Evolutionary conservation across 306 rosid genomes (phyloP).

Genomic region (Castanea crenata): DNA sequence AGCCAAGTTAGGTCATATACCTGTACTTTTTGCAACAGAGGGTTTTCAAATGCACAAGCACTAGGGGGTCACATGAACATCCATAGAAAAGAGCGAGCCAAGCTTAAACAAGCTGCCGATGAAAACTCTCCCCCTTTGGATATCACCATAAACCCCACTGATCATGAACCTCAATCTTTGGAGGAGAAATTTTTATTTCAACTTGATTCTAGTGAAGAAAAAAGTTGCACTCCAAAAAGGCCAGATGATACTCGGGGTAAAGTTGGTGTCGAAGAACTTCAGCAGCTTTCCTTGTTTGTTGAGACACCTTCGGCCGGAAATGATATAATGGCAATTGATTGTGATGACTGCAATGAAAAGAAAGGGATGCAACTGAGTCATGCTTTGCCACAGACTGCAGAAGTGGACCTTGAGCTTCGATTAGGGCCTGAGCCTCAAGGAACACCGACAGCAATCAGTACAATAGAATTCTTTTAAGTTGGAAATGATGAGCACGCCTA

Average conservation of each 20-base stretch:
- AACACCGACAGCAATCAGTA: constrained; percentile 28
- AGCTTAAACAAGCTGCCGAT: constrained; percentile 53
- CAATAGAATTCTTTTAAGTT: constrained; percentile 42
- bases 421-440: constrained; percentile 40
- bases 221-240: background rate
- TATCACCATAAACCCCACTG: constrained; percentile 8
- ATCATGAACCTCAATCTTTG: constrained; percentile 16
- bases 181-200: constrained; percentile 26
- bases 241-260: constrained; percentile 14
- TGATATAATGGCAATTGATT: background rate
- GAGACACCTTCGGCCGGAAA: constrained; percentile 1
- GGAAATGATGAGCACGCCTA: background rate
- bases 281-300: constrained; percentile 32
- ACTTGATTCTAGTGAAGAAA: constrained; percentile 13
- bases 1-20: constrained; percentile 41
- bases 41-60: constrained; percentile 80
- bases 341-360: constrained; percentile 13
- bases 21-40: constrained; percentile 65
- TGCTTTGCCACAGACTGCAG: constrained; percentile 2
- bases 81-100: constrained; percentile 72
- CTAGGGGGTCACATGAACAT: constrained; percentile 87
- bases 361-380: constrained; percentile 13
- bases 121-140: constrained; percentile 43
- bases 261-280: constrained; percentile 14
- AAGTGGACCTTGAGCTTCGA: constrained; percentile 62